These are phyloP conservation scores for Fusarium virguliforme DNA, from an alignment of 2,329 filamentous ascomycete species.

Conservation along the genomic window DNA sequence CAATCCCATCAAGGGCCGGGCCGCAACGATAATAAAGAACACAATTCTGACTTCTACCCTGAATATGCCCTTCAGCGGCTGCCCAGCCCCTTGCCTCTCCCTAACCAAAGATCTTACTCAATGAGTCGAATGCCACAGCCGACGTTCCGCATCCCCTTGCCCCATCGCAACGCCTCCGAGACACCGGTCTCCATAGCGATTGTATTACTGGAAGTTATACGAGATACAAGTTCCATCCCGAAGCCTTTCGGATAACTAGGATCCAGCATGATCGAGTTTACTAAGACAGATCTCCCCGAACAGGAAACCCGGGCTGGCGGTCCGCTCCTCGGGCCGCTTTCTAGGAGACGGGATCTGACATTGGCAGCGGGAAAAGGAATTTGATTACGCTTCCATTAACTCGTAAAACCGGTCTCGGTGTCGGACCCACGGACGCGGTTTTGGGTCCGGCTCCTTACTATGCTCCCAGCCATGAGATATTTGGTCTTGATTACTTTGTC, in stretches of 20 bases:
- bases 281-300: background rate
- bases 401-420: background rate
- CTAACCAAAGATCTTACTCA: too few species aligned
- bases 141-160: background rate
- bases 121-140: too few species aligned
- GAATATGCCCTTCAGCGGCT: too few species aligned
- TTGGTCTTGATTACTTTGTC: background rate
- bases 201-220: background rate
- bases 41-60: too few species aligned
- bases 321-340: background rate
- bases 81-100: too few species aligned
- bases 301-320: background rate
- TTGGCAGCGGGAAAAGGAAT: background rate
- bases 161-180: background rate
- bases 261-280: background rate
- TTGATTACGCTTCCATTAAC: background rate
- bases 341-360: background rate
- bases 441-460: background rate
- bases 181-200: background rate
- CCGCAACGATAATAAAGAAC: too few species aligned
- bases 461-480: background rate
- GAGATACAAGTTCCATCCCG: background rate
- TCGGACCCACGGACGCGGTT: background rate
- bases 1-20: too few species aligned
- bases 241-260: background rate